Conservation (phyloP, 2,329 filamentous ascomycete genomes). For the Dactylellina sp. region DNA sequence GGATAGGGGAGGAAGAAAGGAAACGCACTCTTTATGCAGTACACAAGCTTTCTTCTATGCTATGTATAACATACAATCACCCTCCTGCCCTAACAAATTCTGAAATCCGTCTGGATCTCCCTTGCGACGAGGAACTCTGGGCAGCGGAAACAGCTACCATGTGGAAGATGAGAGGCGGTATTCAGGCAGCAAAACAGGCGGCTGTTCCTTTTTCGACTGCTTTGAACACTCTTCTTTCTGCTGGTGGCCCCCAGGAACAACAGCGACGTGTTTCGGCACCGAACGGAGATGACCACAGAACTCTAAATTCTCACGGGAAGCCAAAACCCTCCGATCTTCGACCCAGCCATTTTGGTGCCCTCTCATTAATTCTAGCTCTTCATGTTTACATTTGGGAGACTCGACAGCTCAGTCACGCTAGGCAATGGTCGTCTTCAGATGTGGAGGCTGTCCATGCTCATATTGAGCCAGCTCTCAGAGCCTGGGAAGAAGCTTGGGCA, state of each 20-base stretch:
- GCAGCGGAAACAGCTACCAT: constrained; percentile 82
- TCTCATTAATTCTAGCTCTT: constrained; percentile 90
- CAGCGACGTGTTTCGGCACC: constrained; percentile 62
- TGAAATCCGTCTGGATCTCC: constrained; percentile 87
- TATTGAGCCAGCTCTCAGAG: constrained; percentile 90
- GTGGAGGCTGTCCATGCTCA: constrained; percentile 96
- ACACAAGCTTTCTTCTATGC: constrained; percentile 88
- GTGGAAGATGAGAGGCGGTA: constrained; percentile 82
- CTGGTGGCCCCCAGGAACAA: constrained; percentile 66
- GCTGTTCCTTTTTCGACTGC: constrained; percentile 83
- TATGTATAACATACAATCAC: constrained; percentile 94
- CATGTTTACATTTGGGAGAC: constrained; percentile 99
- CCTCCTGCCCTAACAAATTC: constrained; percentile 91
- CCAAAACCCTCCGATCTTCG: constrained; percentile 46
- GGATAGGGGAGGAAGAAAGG: constrained; percentile 88
- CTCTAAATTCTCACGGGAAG: constrained; percentile 68
- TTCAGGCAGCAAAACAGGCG: constrained; percentile 75
- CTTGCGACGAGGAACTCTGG: constrained; percentile 93
- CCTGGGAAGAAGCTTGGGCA: constrained; percentile 93
- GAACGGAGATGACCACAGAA: constrained; percentile 66
- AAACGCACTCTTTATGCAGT: constrained; percentile 93
- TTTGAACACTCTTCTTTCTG: constrained; percentile 81
- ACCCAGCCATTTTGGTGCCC: constrained; percentile 90
- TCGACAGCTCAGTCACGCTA: constrained; percentile 82
- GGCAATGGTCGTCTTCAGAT: constrained; percentile 89